These are phyloP conservation scores for Smallanthus sonchifolius DNA, from an alignment of 129 eudicot species.

Conservation along the genomic window DNA sequence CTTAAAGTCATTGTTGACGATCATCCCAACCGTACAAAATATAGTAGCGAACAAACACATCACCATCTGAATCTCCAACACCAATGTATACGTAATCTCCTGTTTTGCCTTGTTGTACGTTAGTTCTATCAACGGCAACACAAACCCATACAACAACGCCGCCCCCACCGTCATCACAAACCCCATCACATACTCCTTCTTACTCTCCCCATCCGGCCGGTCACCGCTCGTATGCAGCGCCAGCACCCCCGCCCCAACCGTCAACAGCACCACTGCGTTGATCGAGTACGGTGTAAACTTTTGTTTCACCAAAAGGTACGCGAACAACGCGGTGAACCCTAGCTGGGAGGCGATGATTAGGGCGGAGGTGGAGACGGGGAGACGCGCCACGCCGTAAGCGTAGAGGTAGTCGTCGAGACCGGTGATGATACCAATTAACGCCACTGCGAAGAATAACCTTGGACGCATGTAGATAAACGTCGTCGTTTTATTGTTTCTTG, in stretches of 20 bases:
- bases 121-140: conserved; percentile 42
- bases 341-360: conserved; percentile 45
- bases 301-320: conserved; percentile 44
- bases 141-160: conserved; percentile 42
- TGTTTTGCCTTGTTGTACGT: conserved; percentile 40
- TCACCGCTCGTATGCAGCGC: conserved; percentile 47
- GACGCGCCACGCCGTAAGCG: conserved; percentile 38
- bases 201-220: conserved; percentile 48
- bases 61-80: conserved; percentile 55
- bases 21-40: conserved; percentile 48
- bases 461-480: conserved; percentile 25
- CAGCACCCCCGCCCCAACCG: conserved; percentile 49
- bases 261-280: conserved; percentile 50
- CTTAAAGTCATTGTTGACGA: conserved; percentile 45
- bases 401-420: conserved; percentile 44
- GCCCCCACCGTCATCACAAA: conserved; percentile 42
- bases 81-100: conserved; percentile 41
- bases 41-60: conserved; percentile 49
- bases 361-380: conserved; percentile 41
- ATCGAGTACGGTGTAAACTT: conserved; percentile 49
- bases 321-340: conserved; percentile 47
- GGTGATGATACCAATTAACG: conserved; percentile 32
- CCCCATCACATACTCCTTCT: conserved; percentile 40
- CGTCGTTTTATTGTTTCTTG: conserved; percentile 1
- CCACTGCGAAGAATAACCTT: conserved; percentile 19